These are phyloP conservation scores for Dactylellina cionopaga DNA, from an alignment of 2,329 filamentous ascomycete genomes.

Conservation along the genomic window DNA sequence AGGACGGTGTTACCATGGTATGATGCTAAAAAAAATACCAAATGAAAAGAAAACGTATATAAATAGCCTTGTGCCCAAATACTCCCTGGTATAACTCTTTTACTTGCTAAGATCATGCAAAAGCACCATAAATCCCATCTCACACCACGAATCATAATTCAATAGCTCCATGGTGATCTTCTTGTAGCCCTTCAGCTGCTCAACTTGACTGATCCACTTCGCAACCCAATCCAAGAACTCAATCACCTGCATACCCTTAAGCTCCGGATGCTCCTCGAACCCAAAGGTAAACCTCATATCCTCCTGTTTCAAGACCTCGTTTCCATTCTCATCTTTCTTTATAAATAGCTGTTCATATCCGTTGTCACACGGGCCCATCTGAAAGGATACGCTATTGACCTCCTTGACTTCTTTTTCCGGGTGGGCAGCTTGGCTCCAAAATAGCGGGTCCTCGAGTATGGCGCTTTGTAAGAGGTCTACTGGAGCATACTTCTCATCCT, in stretches of 20 bases:
- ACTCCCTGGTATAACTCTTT: too few species aligned
- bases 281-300: conserved; percentile 30
- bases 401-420: conserved; percentile 20
- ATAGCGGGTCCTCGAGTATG: conserved; percentile 43
- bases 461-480: conserved; percentile 33
- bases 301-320: conserved; percentile 19
- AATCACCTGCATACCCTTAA: conserved; percentile 43
- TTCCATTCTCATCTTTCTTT: conserved; percentile 12
- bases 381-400: conserved; percentile 28
- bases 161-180: conserved; percentile 39
- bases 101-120: conserved; percentile 42
- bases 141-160: conserved; percentile 38
- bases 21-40: background rate
- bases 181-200: conserved; percentile 34
- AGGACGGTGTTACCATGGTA: too few species aligned
- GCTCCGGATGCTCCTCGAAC: conserved; percentile 34
- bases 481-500: conserved; percentile 22
- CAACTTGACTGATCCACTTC: conserved; percentile 26
- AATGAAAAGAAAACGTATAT: background rate
- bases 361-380: conserved; percentile 26
- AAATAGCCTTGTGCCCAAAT: too few species aligned
- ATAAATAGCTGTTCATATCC: conserved; percentile 32
- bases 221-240: conserved; percentile 49
- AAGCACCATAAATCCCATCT: conserved; percentile 42
- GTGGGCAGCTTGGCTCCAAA: conserved; percentile 2